These are phyloP conservation scores for Exophiala sp. DNA, from an alignment of 2,329 filamentous ascomycete species.

Conservation along the genomic window DNA sequence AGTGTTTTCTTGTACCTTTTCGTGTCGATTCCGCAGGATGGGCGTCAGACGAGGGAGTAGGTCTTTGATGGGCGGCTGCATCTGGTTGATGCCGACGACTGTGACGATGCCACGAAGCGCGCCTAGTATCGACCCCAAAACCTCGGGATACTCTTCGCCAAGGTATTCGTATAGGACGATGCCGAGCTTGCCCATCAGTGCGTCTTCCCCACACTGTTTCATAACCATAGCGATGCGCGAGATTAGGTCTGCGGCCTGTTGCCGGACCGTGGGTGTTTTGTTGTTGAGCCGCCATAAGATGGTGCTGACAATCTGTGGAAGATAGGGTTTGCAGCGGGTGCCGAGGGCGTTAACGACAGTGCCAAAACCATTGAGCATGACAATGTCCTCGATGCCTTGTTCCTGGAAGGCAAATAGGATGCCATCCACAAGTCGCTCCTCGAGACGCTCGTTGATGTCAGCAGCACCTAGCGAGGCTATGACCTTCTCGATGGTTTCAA, in stretches of 20 bases:
- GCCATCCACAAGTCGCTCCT: constrained; percentile 91
- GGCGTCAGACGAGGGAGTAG: constrained; percentile 90
- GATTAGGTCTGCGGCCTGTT: constrained; percentile 94
- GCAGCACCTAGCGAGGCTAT: constrained; percentile 89
- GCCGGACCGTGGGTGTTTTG: constrained; percentile 92
- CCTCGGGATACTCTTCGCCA: constrained; percentile 97
- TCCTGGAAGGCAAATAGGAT: constrained; percentile 97
- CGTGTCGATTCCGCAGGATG: constrained; percentile 96
- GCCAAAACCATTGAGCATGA: constrained; percentile 96
- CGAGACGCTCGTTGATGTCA: constrained; percentile 86
- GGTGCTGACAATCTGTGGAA: constrained; percentile 94
- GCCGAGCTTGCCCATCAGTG: constrained; percentile 90
- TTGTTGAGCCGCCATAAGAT: constrained; percentile 97
- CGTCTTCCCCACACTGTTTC: constrained; percentile 97
- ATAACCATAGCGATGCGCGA: constrained; percentile 97
- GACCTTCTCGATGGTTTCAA: constrained; percentile 96
- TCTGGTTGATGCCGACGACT: constrained; percentile 94
- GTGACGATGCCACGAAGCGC: constrained; percentile 95
- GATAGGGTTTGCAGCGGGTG: constrained; percentile 89
- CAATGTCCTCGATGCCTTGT: constrained; percentile 91
- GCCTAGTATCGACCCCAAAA: constrained; percentile 91
- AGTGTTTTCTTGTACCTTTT: constrained; percentile 99
- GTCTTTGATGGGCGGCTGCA: constrained; percentile 98
- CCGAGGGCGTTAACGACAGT: constrained; percentile 95
- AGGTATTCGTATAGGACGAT: constrained; percentile 96